These are phyloP conservation scores for Colletotrichum scovillei DNA, from an alignment of 2,329 filamentous ascomycete species.

Conservation along the genomic window DNA sequence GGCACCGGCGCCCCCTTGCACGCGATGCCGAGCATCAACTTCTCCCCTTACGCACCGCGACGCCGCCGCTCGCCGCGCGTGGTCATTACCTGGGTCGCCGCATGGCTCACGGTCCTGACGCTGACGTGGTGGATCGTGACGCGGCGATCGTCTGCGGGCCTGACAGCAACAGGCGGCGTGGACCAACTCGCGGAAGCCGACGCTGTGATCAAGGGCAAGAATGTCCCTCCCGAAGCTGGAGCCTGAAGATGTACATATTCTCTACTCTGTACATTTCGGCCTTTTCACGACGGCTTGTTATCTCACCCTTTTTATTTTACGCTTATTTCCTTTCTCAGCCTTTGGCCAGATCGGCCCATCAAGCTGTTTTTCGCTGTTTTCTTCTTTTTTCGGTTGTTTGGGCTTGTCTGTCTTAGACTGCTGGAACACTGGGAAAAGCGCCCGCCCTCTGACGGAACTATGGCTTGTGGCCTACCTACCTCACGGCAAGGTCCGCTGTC, in stretches of 20 bases:
- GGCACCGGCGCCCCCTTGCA: neutral
- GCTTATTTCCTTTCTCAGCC: neutral
- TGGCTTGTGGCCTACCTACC: neutral
- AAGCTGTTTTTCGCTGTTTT: neutral
- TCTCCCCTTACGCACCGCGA: constrained; percentile 32
- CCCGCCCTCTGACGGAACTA: neutral
- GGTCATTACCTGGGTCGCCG: constrained; percentile 32
- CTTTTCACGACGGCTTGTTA: too few relatives aligned
- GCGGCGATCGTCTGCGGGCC: neutral
- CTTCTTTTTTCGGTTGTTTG: neutral
- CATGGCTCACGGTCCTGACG: constrained; percentile 32
- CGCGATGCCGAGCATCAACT: constrained; percentile 20
- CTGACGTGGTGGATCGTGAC: constrained; percentile 33
- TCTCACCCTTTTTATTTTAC: neutral
- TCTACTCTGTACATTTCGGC: too few relatives aligned
- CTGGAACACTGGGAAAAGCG: neutral
- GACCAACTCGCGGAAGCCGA: constrained; percentile 1
- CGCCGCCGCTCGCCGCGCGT: constrained; percentile 27
- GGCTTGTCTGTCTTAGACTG: neutral
- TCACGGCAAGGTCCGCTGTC: neutral
- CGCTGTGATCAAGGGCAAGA: constrained; percentile 29
- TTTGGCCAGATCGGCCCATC: neutral
- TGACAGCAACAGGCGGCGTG: neutral
- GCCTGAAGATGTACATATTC: neutral
- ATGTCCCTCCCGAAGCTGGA: constrained; percentile 19